Evolutionary conservation across 164 flowering plant genomes (phyloP).

Genomic region (Paratinospora sagittata): DNA sequence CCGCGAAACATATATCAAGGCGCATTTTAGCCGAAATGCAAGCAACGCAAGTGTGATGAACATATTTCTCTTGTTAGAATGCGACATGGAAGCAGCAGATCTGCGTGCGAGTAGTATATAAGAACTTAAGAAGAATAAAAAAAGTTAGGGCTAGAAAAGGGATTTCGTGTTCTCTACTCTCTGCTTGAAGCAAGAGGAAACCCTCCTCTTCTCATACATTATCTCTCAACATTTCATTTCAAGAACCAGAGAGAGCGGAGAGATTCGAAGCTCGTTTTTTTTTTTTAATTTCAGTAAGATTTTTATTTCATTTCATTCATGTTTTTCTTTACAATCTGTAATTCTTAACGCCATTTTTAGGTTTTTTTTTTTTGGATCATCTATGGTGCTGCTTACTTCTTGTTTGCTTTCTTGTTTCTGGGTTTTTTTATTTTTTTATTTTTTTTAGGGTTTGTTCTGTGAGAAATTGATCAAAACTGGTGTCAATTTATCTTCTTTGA

Average conservation of each 20-base stretch:
- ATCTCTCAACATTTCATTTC: neutral
- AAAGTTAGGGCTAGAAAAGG: too few relatives aligned
- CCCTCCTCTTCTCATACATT: conserved; percentile 1
- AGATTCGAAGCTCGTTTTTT: too few relatives aligned
- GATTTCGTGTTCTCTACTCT: neutral
- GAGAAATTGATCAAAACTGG: neutral
- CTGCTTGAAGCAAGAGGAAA: conserved; percentile 7
- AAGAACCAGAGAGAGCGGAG: neutral
- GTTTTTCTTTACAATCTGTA: neutral
- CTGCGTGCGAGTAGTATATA: too few relatives aligned
- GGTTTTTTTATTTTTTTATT: too few relatives aligned
- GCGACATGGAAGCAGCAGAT: too few relatives aligned
- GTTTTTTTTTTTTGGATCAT: neutral
- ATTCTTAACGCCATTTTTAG: neutral
- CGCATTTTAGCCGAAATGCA: conserved; percentile 1
- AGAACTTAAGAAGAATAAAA: too few relatives aligned
- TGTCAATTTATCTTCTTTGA: conserved; percentile 1
- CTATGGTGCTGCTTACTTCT: neutral
- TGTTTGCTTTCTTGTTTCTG: too few relatives aligned
- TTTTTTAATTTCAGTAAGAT: neutral
- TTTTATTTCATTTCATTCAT: neutral
- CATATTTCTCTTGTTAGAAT: too few relatives aligned
- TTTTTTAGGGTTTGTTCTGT: neutral
- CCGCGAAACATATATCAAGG: too few relatives aligned
- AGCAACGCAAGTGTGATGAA: too few relatives aligned